A percentile compares a stretch with the other conserved stretches of the same genome.
phyloP scores from a whole-genome alignment of 768 basidiomycete species.

The Mrakia gelida region DNA sequence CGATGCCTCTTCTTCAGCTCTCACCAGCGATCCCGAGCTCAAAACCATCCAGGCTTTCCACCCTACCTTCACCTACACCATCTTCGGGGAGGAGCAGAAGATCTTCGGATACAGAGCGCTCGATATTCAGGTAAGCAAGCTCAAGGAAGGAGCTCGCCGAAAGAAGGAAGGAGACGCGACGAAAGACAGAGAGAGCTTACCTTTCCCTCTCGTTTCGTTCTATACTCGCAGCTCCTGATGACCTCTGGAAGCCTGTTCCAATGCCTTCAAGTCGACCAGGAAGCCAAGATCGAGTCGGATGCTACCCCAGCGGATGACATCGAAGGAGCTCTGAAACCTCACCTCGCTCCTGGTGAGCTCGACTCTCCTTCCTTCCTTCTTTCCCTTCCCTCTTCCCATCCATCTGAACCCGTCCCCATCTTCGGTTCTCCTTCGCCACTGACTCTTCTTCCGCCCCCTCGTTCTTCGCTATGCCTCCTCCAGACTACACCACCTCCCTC shows the following conservation, averaged over 20 bases:
- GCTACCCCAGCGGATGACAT: conserved; percentile 73
- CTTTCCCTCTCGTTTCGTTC: not conserved
- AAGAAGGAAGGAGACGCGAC: not conserved
- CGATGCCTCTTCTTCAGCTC: conserved; percentile 1
- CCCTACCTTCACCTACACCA: conserved; percentile 92
- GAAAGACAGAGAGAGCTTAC: not conserved
- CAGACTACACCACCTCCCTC: conserved; percentile 69
- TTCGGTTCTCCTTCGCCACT: not conserved
- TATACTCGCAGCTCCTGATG: conserved; percentile 61
- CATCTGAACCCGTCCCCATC: not conserved
- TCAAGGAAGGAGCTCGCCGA: not conserved
- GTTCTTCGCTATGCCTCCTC: not conserved
- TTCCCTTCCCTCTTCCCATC: not conserved
- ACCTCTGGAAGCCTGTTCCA: conserved; percentile 80
- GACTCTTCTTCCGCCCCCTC: not conserved
- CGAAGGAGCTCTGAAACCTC: conserved; percentile 66
- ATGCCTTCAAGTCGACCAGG: conserved; percentile 65
- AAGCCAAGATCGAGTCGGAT: conserved; percentile 58
- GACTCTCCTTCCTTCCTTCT: not conserved
- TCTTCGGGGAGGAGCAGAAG: conserved; percentile 93
- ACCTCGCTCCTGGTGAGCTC: conserved; percentile 67
- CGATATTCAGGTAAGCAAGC: conserved; percentile 64
- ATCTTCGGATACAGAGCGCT: conserved; percentile 90
- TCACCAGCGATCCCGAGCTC: not conserved
- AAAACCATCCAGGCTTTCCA: conserved; percentile 56